phyloP scores from a whole-genome alignment of 164 flowering plant genomes.

The Litsea cubeba region DNA sequence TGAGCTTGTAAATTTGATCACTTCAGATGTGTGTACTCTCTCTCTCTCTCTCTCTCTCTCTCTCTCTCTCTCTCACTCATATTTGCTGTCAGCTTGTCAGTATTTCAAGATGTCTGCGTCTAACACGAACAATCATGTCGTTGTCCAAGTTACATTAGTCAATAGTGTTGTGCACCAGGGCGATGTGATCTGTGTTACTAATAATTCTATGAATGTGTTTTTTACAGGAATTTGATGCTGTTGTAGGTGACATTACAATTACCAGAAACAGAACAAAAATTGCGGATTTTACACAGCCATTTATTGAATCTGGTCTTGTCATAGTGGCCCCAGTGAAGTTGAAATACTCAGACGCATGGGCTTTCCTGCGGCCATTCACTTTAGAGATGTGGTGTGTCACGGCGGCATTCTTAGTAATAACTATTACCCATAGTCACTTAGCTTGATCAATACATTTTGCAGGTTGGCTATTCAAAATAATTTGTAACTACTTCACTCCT shows the following conservation, averaged over 20 bases:
- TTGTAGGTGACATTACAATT: constrained; percentile 75
- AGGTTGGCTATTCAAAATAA: neutral
- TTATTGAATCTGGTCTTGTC: constrained; percentile 72
- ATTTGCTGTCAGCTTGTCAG: too few species aligned
- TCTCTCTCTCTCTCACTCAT: too few species aligned
- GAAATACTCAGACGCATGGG: constrained; percentile 54
- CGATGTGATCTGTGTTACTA: neutral
- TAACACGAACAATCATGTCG: too few species aligned
- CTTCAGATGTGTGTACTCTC: constrained; percentile 56
- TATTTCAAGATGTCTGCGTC: too few species aligned
- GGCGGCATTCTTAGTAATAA: constrained; percentile 33
- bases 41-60: neutral
- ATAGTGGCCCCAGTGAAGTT: constrained; percentile 66
- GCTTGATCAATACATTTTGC: neutral
- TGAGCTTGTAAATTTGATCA: constrained; percentile 51
- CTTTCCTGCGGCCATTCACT: constrained; percentile 71
- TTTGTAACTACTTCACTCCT: neutral
- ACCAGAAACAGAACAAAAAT: constrained; percentile 57
- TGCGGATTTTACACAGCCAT: constrained; percentile 87
- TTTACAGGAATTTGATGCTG: constrained; percentile 67
- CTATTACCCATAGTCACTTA: neutral
- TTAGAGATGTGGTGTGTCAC: constrained; percentile 65
- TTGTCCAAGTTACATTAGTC: too few species aligned
- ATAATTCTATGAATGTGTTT: neutral
- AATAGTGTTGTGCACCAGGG: neutral